Evolutionary conservation across 2,329 filamentous ascomycete species (phyloP).

Genomic region (Aspergillus pseudoterreus): DNA sequence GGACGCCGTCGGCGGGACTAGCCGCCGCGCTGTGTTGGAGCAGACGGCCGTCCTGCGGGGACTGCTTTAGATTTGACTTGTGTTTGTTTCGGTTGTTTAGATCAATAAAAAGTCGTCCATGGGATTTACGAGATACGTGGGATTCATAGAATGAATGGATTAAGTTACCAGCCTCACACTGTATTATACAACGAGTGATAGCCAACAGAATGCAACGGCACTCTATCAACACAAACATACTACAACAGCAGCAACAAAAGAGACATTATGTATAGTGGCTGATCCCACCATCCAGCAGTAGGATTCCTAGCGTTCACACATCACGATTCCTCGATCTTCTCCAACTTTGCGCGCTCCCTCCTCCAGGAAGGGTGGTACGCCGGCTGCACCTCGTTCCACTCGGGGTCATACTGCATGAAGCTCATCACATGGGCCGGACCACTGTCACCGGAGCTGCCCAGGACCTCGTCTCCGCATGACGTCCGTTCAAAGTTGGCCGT

Average conservation of each 20-base stretch:
- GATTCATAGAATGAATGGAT: neutral
- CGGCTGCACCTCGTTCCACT: slow-evolving; percentile 1
- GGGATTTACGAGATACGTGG: neutral
- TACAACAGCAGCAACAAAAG: too few relatives aligned
- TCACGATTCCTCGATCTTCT: neutral
- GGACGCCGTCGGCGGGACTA: slow-evolving; percentile 73
- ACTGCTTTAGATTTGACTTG: slow-evolving; percentile 40
- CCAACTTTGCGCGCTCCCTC: neutral
- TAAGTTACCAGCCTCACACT: neutral
- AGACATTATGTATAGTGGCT: too few relatives aligned
- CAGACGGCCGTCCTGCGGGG: slow-evolving; percentile 64
- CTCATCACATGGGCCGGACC: slow-evolving; percentile 17
- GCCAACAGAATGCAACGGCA: neutral
- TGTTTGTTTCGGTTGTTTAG: neutral
- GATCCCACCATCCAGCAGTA: neutral
- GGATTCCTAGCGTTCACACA: neutral
- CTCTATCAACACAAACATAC: too few relatives aligned
- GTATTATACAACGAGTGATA: neutral
- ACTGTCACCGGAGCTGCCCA: neutral
- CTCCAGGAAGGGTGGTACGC: slow-evolving; percentile 3
- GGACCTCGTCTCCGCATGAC: neutral
- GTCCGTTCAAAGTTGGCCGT: slow-evolving; percentile 21
- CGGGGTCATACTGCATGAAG: slow-evolving; percentile 23
- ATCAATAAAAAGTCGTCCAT: slow-evolving; percentile 1
- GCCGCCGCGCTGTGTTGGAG: slow-evolving; percentile 62